Conservation (phyloP, 2,329 filamentous ascomycete genomes). For the Mycosphaerelloides madeirae region DNA sequence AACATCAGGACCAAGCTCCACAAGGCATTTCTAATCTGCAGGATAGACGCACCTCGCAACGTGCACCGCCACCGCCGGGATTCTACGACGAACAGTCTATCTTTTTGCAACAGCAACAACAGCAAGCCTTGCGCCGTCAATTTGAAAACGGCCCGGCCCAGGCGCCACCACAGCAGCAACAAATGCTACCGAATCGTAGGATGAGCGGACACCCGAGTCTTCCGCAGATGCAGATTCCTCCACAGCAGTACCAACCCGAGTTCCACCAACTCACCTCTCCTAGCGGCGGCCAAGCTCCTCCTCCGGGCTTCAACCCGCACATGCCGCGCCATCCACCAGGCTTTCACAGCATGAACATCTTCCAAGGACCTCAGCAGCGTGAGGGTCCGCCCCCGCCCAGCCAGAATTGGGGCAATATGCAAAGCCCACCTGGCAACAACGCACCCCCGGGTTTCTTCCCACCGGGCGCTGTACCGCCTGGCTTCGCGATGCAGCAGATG, state of each 20-base stretch:
- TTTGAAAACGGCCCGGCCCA: slow-evolving; percentile 8
- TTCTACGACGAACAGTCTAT: slow-evolving; percentile 32
- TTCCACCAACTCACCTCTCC: slow-evolving; percentile 20
- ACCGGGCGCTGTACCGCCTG: slow-evolving; percentile 6
- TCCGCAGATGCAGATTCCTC: slow-evolving; percentile 28
- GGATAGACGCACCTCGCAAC: slow-evolving; percentile 24
- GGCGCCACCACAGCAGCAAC: slow-evolving; percentile 12
- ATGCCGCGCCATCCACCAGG: slow-evolving; percentile 31
- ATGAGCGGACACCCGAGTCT: slow-evolving; percentile 27
- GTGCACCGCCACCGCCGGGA: slow-evolving; percentile 27
- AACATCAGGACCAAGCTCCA: slow-evolving; percentile 17
- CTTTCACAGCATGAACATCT: slow-evolving; percentile 28
- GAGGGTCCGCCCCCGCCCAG: slow-evolving; percentile 13
- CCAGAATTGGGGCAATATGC: slow-evolving; percentile 1
- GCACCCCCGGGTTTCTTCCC: slow-evolving; percentile 15
- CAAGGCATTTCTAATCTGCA: slow-evolving; percentile 9
- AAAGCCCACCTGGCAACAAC: slow-evolving; percentile 2
- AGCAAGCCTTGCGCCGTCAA: slow-evolving; percentile 23
- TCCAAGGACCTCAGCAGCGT: slow-evolving; percentile 21
- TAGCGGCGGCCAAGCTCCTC: slow-evolving; percentile 14
- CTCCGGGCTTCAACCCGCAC: slow-evolving; percentile 30
- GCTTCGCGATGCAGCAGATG: slow-evolving; percentile 7
- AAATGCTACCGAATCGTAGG: slow-evolving; percentile 14
- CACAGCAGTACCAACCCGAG: slow-evolving; percentile 18
- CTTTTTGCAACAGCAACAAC: slow-evolving; percentile 29